Conservation (phyloP, 768 basidiomycete species). For the Lentinula lateritia region DNA sequence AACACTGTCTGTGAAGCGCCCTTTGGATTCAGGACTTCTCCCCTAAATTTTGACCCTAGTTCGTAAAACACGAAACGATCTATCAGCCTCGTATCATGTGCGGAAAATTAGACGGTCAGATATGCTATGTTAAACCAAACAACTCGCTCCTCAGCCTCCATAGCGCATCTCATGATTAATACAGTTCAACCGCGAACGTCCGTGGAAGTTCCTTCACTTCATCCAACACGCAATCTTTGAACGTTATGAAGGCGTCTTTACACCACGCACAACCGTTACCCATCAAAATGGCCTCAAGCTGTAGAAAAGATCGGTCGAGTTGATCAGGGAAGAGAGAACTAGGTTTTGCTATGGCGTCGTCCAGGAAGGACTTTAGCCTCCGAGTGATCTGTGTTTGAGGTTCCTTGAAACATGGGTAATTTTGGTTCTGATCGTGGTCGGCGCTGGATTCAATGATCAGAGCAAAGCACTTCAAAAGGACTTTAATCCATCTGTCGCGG, state of each 20-base stretch:
- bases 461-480: background rate
- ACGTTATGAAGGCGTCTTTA: background rate
- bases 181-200: background rate
- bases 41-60: no score
- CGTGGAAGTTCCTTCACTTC: background rate
- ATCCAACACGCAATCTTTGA: background rate
- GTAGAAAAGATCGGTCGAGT: background rate
- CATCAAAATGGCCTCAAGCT: background rate
- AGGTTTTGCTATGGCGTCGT: background rate
- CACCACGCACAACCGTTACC: constrained; percentile 1
- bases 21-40: no score
- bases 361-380: background rate
- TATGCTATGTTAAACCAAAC: no score
- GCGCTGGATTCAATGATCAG: background rate
- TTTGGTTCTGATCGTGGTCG: background rate
- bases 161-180: background rate
- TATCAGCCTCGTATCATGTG: no score
- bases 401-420: background rate
- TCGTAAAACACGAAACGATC: no score
- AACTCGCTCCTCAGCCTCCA: no score
- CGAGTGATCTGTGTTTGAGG: background rate
- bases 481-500: background rate
- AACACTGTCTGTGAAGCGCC: no score
- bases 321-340: background rate
- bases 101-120: no score